These are phyloP conservation scores for Monosporascus sp. DNA, from an alignment of 2,329 filamentous ascomycete genomes.

Conservation along the genomic window DNA sequence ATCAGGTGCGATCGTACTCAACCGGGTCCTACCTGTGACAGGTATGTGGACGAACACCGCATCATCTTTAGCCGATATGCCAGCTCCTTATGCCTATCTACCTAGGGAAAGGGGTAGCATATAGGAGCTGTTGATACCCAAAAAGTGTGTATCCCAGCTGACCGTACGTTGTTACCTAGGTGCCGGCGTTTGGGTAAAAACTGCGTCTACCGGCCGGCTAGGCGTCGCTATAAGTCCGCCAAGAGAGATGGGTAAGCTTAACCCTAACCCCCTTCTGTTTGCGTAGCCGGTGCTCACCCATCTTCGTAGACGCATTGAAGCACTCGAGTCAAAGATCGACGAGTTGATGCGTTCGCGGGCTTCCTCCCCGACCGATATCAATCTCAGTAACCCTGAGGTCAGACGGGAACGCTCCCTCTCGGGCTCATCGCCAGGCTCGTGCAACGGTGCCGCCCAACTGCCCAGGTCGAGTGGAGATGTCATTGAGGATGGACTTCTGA, in stretches of 20 bases:
- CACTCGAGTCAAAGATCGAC: conserved; percentile 3
- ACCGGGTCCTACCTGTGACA: conserved; percentile 1
- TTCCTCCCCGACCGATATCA: neutral
- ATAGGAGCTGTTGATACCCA: too few species aligned
- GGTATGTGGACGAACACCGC: neutral
- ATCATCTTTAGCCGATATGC: neutral
- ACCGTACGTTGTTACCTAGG: neutral
- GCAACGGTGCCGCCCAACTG: neutral
- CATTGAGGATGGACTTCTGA: conserved; percentile 1
- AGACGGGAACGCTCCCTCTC: neutral
- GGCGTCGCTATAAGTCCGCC: conserved; percentile 1
- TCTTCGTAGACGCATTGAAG: conserved; percentile 1
- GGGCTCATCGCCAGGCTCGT: neutral
- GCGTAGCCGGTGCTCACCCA: neutral
- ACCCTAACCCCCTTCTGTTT: neutral
- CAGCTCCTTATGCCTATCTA: too few species aligned
- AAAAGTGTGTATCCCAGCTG: neutral
- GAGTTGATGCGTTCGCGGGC: conserved; percentile 2
- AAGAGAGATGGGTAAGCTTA: conserved; percentile 1
- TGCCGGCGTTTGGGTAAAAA: conserved; percentile 3
- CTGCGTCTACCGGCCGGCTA: conserved; percentile 2
- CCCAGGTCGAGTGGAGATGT: neutral
- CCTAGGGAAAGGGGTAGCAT: too few species aligned
- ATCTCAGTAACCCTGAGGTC: neutral
- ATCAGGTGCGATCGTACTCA: conserved; percentile 2